phyloP scores from a whole-genome alignment of 2,329 filamentous ascomycete genomes.

The Sclerotiophoma versabilis region DNA sequence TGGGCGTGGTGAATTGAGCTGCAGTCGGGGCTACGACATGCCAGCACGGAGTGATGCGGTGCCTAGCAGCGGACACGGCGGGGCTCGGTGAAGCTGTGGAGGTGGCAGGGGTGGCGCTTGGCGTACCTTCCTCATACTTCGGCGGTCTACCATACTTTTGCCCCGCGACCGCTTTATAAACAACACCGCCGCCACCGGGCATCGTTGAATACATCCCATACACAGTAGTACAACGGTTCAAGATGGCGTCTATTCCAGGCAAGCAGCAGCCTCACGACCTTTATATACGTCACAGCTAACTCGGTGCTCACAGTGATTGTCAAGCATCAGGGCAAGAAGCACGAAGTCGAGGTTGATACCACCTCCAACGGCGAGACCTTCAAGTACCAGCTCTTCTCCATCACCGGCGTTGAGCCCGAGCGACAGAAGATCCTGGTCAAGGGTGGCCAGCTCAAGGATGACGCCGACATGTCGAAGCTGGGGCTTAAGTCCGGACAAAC shows the following conservation, averaged over 20 bases:
- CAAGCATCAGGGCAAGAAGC: constrained; percentile 94
- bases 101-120: constrained; percentile 26
- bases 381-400: constrained; percentile 93
- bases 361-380: constrained; percentile 87
- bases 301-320: constrained; percentile 71
- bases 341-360: constrained; percentile 91
- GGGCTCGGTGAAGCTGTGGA: constrained; percentile 38
- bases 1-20: constrained; percentile 23
- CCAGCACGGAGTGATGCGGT: constrained; percentile 37
- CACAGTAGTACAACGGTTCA: constrained; percentile 18
- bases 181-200: constrained; percentile 19
- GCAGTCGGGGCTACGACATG: constrained; percentile 40
- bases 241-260: constrained; percentile 50
- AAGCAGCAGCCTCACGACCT: constrained; percentile 1
- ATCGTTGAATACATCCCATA: not conserved
- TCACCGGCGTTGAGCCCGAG: constrained; percentile 95
- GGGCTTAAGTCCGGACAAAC: constrained; percentile 84
- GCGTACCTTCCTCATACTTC: constrained; percentile 40
- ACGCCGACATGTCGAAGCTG: constrained; percentile 83
- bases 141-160: constrained; percentile 36
- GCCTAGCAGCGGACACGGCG: constrained; percentile 22
- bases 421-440: constrained; percentile 96
- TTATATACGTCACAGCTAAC: constrained; percentile 29
- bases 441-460: constrained; percentile 93
- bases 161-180: constrained; percentile 37